Base-by-base conservation (phyloP, 2,329 filamentous ascomycete genomes). In the Cordyceps militaris region DNA sequence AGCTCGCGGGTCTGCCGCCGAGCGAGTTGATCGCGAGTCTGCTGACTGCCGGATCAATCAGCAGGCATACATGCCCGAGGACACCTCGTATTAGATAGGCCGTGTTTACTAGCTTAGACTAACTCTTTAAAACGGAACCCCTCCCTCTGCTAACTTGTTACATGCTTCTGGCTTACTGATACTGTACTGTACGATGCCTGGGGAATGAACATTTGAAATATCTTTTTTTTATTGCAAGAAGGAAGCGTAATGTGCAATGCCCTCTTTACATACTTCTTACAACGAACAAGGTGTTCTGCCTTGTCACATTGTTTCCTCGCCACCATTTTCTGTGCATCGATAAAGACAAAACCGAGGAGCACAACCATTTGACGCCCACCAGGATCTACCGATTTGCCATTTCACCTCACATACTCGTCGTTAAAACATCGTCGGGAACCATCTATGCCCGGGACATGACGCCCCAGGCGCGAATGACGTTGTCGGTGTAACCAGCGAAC, bases 401-500 rank as follows among this genome's bases (percentile, higher is more conserved):
- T 46, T 52, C 24, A 46, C 26, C 47, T 56, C 62, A 61, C 61
- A 61, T 64, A 64, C 62, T 64, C 66, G 66, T 60, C 48, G 26
- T 57, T 59, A 59, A 57, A 61, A 61, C 57, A 57, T 51, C 54
- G 23, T 26, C 38, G 64, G 63, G 19, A 49, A 46, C 54, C 60
- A 61, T 68, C 76, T 90, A 92, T 79, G 88, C 89, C 78, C 91
- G 85, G 77, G 90, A 94, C 91, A 96, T 96, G 74, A 96, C 91
- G 80, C 91, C 91, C 91, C 91, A 96, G 70, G 90, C 91, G 72
- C 92, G 89, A 82, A 96, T 96, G 82, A 95, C 88, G 87, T 97
- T 97, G 83, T 99, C 94, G 71, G 94, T 99, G 87, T 99, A 99
- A 79, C 94, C 94, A 76, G 94, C 92, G 79, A 99, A 99, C 77